Evolutionary conservation across 2,329 filamentous ascomycete species (phyloP), one percentile per base, ranked within the genome.

Genomic region (Penicillium sp.): DNA sequence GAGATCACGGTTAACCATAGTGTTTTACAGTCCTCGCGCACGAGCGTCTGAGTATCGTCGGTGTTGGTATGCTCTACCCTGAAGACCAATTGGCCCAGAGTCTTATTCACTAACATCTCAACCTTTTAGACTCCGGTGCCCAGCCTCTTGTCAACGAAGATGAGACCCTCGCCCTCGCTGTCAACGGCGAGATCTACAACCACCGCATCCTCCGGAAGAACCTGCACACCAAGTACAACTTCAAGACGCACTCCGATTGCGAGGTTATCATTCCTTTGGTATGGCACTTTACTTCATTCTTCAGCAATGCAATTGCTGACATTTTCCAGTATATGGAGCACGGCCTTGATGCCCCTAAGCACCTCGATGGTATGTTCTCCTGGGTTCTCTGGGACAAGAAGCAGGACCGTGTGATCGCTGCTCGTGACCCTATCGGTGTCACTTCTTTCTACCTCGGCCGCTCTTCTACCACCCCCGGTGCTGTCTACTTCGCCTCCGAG

Each of bases 181-280:
- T 97, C 82, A 98, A 98, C 74, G 93, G 93, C 75, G 93, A 98
- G 73, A 98, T 98, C 71, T 98, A 98, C 81, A 98, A 98, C 84
- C 93, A 98, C 77, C 88, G 92, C 69, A 82, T 95, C 66, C 80
- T 98, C 66, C 87, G 93, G 69, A 97, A 96, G 77, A 78, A 79
- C 63, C 78, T 96, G 64, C 89, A 89, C 75, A 83, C 78, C 53
- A 81, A 84, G 32, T 96, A 96, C 75, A 86, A 91, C 73, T 98
- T 97, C 84, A 96, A 96, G 84, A 98, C 93, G 59, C 87, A 93
- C 68, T 97, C 92, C 32, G 93, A 98, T 69, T 98, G 93, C 75
- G 93, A 98, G 75, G 92, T 98, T 69, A 95, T 98, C 73, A 95
- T 98, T 68, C 93, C 95, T 60, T 74, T 98, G 80, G 89, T 95